Evolutionary conservation across 208 protist genomes (phyloP).

Genomic region (Acanthamoeba royreba): DNA sequence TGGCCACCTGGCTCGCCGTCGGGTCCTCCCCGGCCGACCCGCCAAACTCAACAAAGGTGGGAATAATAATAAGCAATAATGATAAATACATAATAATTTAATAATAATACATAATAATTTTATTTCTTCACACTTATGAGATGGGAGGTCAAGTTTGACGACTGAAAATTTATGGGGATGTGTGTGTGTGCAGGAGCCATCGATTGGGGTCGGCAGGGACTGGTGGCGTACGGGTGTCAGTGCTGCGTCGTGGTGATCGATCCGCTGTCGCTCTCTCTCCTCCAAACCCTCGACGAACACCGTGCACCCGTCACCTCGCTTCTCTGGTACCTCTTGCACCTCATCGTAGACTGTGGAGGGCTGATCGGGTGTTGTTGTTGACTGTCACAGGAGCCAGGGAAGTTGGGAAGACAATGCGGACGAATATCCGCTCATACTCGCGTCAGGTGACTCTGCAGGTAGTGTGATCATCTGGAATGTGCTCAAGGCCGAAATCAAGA

Average conservation of each 20-base stretch:
- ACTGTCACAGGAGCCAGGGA: not conserved
- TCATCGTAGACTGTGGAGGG: not conserved
- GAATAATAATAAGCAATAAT: not conserved
- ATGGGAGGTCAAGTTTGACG: too few relatives aligned
- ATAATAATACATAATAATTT: not conserved
- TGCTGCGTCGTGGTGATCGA: conserved; percentile 48
- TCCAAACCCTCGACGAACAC: conserved; percentile 59
- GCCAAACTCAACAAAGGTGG: not conserved
- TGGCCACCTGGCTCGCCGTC: not conserved
- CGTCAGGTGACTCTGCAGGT: conserved; percentile 39
- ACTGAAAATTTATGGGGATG: not conserved
- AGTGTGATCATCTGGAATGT: conserved; percentile 51
- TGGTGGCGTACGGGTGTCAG: conserved; percentile 54
- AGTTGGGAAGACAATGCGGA: not conserved
- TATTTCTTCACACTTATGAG: not conserved
- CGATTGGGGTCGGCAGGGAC: conserved; percentile 46
- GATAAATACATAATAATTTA: not conserved
- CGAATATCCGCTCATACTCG: conserved; percentile 31
- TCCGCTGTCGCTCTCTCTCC: not conserved
- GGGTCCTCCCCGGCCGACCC: not conserved
- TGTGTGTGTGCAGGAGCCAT: not conserved
- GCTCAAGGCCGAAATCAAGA: conserved; percentile 48
- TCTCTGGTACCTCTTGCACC: not conserved
- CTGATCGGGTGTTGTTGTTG: not conserved
- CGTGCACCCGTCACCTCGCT: conserved; percentile 38